Conservation (phyloP, 129 eudicot genomes). For the Mikania micrantha region DNA sequence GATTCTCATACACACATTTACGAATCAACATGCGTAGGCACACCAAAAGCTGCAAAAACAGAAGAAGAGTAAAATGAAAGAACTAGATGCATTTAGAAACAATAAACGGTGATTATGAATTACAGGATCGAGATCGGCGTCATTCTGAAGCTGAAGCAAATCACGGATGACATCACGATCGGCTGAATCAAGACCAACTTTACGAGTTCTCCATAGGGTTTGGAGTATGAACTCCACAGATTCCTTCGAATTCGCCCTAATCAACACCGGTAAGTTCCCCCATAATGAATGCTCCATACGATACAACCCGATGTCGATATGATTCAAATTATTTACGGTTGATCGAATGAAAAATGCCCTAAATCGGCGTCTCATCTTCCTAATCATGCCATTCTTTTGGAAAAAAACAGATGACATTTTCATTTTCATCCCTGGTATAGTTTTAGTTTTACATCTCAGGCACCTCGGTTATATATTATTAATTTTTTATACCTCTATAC, state of each 20-base stretch:
- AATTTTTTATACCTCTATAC: too few relatives aligned
- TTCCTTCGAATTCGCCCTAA: constrained; percentile 54
- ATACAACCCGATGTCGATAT: neutral
- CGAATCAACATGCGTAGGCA: constrained; percentile 75
- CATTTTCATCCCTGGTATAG: too few relatives aligned
- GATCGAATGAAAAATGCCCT: too few relatives aligned
- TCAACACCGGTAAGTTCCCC: constrained; percentile 53
- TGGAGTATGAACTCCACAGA: constrained; percentile 57
- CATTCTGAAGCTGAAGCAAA: constrained; percentile 48
- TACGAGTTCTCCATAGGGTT: constrained; percentile 56
- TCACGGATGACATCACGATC: constrained; percentile 56
- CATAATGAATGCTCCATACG: constrained; percentile 38
- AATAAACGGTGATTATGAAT: neutral
- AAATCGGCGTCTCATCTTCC: constrained; percentile 16
- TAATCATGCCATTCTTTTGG: neutral
- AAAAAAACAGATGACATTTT: too few relatives aligned
- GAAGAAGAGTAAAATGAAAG: neutral
- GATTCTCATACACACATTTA: constrained; percentile 58
- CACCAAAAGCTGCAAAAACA: constrained; percentile 60
- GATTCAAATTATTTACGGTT: neutral
- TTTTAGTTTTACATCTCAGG: too few relatives aligned
- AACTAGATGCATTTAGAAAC: neutral
- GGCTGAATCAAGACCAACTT: constrained; percentile 50
- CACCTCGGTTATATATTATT: too few relatives aligned
- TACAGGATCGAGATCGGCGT: constrained; percentile 57